phyloP scores from a whole-genome alignment of 2,329 filamentous ascomycete species.

The Cadophora malorum region DNA sequence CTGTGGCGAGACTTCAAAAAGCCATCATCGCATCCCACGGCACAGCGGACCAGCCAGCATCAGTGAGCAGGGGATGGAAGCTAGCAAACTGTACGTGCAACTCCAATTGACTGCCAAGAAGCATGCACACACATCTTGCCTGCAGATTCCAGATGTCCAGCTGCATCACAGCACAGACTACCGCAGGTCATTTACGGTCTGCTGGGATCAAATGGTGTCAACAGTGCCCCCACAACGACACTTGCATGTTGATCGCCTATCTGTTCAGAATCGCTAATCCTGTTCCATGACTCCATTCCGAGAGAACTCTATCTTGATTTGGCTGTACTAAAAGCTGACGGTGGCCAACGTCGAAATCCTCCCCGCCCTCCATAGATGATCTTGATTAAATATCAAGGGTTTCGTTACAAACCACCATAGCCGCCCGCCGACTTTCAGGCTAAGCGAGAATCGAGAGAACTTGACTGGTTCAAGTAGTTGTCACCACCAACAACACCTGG shows the following conservation, averaged over 20 bases:
- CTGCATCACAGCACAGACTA: conserved; percentile 15
- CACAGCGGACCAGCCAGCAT: not conserved
- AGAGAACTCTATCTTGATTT: not conserved
- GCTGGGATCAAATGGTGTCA: conserved; percentile 18
- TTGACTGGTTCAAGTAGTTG: not conserved
- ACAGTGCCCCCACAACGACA: conserved; percentile 1
- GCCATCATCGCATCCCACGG: not conserved
- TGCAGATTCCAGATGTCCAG: conserved; percentile 10
- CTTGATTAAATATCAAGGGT: not conserved
- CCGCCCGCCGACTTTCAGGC: not conserved
- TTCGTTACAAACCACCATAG: not conserved
- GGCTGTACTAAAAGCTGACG: not conserved
- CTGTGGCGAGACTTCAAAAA: not conserved
- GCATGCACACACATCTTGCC: conserved; percentile 5
- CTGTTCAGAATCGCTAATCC: not conserved
- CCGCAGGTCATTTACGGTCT: conserved; percentile 12
- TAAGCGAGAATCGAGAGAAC: conserved; percentile 10
- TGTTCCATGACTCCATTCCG: not conserved
- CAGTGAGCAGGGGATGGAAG: not conserved
- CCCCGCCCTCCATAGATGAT: not conserved
- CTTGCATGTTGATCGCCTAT: not conserved
- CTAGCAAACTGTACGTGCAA: conserved; percentile 3
- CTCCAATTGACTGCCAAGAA: not conserved
- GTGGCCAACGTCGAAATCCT: not conserved
- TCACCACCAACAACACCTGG: not conserved